Conservation (phyloP, 306 rosid species). For the Ammopiptanthus mongolicus region DNA sequence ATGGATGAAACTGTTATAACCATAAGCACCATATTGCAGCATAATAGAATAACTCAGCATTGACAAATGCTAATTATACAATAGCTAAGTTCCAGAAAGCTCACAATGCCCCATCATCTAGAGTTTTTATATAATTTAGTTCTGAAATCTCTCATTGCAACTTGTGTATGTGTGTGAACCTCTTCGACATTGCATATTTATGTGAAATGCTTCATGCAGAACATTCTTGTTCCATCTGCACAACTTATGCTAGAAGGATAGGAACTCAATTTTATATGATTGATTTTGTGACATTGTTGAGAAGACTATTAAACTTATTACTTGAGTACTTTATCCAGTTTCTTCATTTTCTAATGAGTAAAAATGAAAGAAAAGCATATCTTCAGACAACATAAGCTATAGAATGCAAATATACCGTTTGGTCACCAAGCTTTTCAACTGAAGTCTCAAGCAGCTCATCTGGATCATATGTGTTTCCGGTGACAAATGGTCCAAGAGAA, state of each 20-base stretch:
- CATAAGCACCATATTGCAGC: not conserved
- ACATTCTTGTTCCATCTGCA: not conserved
- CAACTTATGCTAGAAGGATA: not conserved
- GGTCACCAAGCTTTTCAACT: slow-evolving; percentile 76
- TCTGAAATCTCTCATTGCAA: slow-evolving; percentile 2
- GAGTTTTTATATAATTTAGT: not conserved
- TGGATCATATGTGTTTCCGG: slow-evolving; percentile 77
- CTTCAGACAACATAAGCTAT: not conserved
- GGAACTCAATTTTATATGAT: not conserved
- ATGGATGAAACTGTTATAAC: not conserved
- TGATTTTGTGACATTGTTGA: not conserved
- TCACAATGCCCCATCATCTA: not conserved
- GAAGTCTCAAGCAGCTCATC: slow-evolving; percentile 83
- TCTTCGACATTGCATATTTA: not conserved
- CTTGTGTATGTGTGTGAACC: not conserved
- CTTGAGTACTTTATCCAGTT: not conserved
- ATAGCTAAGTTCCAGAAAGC: not conserved
- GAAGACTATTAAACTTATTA: not conserved
- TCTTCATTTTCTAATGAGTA: not conserved
- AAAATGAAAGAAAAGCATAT: not conserved
- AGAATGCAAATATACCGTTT: slow-evolving; percentile 47
- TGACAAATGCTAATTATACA: not conserved
- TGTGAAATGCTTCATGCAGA: not conserved
- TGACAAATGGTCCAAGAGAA: slow-evolving; percentile 94
- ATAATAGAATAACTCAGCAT: not conserved